phyloP scores from a whole-genome alignment of 306 rosid genomes.

The Chamaecrista fasciculata region DNA sequence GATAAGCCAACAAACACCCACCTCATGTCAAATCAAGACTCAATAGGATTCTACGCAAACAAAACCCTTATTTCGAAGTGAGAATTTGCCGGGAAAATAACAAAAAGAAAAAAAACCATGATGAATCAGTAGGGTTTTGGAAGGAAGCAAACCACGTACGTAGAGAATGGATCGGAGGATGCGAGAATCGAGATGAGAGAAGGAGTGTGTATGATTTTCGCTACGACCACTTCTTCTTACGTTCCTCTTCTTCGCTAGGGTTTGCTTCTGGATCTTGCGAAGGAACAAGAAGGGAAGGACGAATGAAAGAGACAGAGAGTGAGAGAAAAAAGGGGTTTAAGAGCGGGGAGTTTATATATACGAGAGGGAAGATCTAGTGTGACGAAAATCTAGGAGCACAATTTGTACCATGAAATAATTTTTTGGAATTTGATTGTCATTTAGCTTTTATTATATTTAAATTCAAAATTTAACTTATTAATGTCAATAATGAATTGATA shows the following conservation, averaged over 20 bases:
- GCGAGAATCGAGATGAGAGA: conserved; percentile 30
- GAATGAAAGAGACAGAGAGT: conserved; percentile 1
- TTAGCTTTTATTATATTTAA: too few species aligned
- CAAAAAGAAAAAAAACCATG: not conserved
- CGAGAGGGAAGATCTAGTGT: not conserved
- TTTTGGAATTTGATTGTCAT: too few species aligned
- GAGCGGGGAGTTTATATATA: not conserved
- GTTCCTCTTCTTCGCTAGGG: conserved; percentile 51
- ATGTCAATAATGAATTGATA: too few species aligned
- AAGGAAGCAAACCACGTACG: conserved; percentile 35
- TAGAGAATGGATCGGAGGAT: conserved; percentile 30
- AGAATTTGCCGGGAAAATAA: not conserved
- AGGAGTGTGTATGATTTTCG: conserved; percentile 2
- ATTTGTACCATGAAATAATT: too few species aligned
- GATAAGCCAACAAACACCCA: conserved; percentile 1
- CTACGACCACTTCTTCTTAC: conserved; percentile 40
- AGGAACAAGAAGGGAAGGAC: conserved; percentile 37
- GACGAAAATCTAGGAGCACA: not conserved
- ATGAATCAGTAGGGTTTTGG: not conserved
- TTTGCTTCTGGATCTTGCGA: conserved; percentile 47
- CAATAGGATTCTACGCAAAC: not conserved
- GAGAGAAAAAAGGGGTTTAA: not conserved
- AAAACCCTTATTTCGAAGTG: not conserved
- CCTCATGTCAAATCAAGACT: not conserved
- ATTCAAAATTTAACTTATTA: too few species aligned